Base-by-base conservation (phyloP, 108 stramenopile genomes). In the Cyclotella baltica region DNA sequence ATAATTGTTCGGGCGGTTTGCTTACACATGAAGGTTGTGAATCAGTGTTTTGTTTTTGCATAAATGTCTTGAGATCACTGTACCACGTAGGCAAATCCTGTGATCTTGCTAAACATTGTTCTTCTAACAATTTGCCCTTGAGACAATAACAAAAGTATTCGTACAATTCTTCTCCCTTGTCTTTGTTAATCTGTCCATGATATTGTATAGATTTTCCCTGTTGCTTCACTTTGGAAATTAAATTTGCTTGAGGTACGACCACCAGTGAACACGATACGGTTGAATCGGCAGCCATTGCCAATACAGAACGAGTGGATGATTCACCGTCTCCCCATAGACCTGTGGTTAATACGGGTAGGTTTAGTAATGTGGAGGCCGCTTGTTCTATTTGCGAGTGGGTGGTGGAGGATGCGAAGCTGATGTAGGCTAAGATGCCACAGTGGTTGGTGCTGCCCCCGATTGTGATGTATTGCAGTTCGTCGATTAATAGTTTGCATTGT, bases 161-260 rank as follows among this genome's bases (percentile, higher is more conserved):
- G 43, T 86, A 91, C 13, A 89, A 47, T 35, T 73, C 65, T 40
- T 84, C 27, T 18, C 90, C 90, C 52, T 59, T 36, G n/a, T 77
- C 55, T 67, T 91, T 91, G 47, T 78, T 70, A 25, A 86, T 80
- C 58, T 91, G 90, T 34, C 85, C 85, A 25, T 85, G 86, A 72
- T 91, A 91, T 72, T 91, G 90, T 23, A 91, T 86, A 0, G 89
- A 88, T 63, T 88, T 88, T 8, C 88, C 88, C 1, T 83, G 62
- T 31, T 72, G 77, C 61, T 86, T 87, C 1, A 79, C 83, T 67
- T 88, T 91, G 56, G 77, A 73, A 53, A 85, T 91, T 28, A 91
- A 50, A 82, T 89, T 91, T 4, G 90, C 88, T 71, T 91, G 90
- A 9, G 90, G 90, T 0, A 88, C 86, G 18, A 91, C 47, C 16